Conservation (phyloP, 768 basidiomycete genomes). For the Austroboletus festivus region DNA sequence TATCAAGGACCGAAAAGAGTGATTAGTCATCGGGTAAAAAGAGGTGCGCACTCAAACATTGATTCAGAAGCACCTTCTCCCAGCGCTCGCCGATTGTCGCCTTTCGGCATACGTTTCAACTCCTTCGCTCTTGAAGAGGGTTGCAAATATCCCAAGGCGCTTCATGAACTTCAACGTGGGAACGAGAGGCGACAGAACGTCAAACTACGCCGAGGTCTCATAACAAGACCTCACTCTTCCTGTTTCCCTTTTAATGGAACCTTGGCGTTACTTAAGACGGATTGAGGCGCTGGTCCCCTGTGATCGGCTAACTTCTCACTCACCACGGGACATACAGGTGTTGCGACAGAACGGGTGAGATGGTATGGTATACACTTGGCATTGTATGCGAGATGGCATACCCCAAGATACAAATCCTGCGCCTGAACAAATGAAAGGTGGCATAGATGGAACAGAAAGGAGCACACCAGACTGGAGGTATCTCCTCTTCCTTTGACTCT, state of each 20-base stretch:
- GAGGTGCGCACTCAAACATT: constrained; percentile 53
- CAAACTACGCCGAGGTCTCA: constrained; percentile 85
- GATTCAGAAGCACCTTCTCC: constrained; percentile 90
- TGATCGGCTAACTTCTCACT: constrained; percentile 9
- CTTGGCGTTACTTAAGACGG: too few relatives aligned
- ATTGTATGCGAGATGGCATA: constrained; percentile 27
- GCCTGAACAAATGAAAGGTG: constrained; percentile 18
- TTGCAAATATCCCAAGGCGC: constrained; percentile 83
- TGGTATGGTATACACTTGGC: background rate
- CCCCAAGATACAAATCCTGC: constrained; percentile 86
- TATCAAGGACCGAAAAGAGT: constrained; percentile 66
- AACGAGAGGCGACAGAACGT: background rate
- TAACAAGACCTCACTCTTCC: constrained; percentile 92
- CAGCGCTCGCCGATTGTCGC: constrained; percentile 75
- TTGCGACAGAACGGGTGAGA: constrained; percentile 75
- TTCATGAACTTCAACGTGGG: constrained; percentile 23
- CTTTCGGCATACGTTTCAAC: constrained; percentile 70
- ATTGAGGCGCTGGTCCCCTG: too few relatives aligned
- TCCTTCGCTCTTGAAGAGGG: constrained; percentile 46
- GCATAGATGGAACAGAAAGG: background rate
- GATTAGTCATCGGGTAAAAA: background rate
- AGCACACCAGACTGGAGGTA: constrained; percentile 79
- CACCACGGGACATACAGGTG: constrained; percentile 92
- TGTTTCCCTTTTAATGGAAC: constrained; percentile 95
- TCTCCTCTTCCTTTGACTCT: constrained; percentile 55